phyloP scores from a whole-genome alignment of 805 yeast species.

The Starmerella lactis-condensi region DNA sequence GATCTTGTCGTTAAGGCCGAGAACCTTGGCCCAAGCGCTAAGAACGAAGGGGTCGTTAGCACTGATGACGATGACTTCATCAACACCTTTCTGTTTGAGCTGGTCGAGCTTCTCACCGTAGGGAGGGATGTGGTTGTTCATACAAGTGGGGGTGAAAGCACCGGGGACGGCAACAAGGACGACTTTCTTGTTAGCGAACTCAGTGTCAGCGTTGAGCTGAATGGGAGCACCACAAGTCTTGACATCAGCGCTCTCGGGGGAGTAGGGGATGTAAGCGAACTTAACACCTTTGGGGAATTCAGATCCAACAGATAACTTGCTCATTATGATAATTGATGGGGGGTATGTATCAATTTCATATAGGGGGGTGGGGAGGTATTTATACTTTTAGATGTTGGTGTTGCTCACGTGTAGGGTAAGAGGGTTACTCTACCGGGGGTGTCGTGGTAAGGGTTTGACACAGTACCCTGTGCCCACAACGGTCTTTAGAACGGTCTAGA shows the following conservation, averaged over 20 bases:
- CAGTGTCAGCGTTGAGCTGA: constrained; percentile 22
- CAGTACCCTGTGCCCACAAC: too few relatives aligned
- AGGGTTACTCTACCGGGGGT: too few relatives aligned
- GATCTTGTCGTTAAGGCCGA: constrained; percentile 23
- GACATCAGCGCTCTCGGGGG: constrained; percentile 19
- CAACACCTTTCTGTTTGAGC: constrained; percentile 42
- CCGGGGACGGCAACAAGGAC: constrained; percentile 68
- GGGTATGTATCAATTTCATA: too few relatives aligned
- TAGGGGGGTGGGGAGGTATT: too few relatives aligned
- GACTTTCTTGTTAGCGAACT: constrained; percentile 31
- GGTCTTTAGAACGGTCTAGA: too few relatives aligned
- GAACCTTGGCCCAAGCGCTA: constrained; percentile 46
- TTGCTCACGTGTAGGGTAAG: too few relatives aligned
- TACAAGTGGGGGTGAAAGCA: constrained; percentile 73
- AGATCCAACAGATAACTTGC: constrained; percentile 10
- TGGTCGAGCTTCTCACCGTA: constrained; percentile 33
- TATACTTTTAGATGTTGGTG: too few relatives aligned
- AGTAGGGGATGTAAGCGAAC: constrained; percentile 22
- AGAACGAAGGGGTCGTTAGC: constrained; percentile 57
- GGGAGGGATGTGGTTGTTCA: constrained; percentile 54
- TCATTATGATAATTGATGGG: too few relatives aligned
- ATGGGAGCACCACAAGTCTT: constrained; percentile 27
- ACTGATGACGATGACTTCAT: constrained; percentile 41
- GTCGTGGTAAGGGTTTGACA: too few relatives aligned
- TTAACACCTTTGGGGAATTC: constrained; percentile 21